Conservation (phyloP, 2,329 filamentous ascomycete genomes). For the Cladosporium oxysporum region DNA sequence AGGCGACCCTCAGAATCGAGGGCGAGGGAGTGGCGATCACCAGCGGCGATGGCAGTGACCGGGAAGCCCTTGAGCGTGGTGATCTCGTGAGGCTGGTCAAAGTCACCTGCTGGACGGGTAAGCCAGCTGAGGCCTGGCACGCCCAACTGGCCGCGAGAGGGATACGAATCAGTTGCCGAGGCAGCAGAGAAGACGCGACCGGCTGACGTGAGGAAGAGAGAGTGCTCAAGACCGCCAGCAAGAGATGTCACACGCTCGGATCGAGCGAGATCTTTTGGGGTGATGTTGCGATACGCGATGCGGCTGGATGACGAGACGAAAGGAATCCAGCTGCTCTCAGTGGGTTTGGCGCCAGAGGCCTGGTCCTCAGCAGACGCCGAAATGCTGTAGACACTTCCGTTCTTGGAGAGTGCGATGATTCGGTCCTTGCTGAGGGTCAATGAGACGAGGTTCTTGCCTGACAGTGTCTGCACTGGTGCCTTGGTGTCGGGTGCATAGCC, state of each 20-base stretch:
- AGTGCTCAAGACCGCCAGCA: constrained; percentile 79
- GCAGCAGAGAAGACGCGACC: constrained; percentile 90
- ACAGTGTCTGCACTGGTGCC: constrained; percentile 70
- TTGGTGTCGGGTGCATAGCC: constrained; percentile 68
- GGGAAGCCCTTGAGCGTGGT: constrained; percentile 68
- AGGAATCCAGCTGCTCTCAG: constrained; percentile 70
- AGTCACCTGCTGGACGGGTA: constrained; percentile 73
- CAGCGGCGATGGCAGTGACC: constrained; percentile 74
- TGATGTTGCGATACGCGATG: constrained; percentile 72
- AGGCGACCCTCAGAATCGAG: constrained; percentile 74
- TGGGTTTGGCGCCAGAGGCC: constrained; percentile 60
- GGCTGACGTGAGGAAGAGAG: constrained; percentile 77
- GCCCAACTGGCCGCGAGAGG: constrained; percentile 81
- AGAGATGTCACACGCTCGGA: constrained; percentile 75
- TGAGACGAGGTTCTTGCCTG: constrained; percentile 76
- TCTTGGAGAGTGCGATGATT: constrained; percentile 73
- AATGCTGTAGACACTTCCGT: constrained; percentile 80
- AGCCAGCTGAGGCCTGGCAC: constrained; percentile 79
- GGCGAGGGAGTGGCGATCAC: constrained; percentile 82
- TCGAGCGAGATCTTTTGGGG: constrained; percentile 63
- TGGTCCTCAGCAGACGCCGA: constrained; percentile 76
- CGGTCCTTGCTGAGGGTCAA: constrained; percentile 79
- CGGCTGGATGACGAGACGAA: constrained; percentile 64
- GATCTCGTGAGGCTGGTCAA: constrained; percentile 81
- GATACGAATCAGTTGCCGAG: constrained; percentile 74